Conservation (phyloP, 345 rosid species). For the Excoecaria cochinchinensis region DNA sequence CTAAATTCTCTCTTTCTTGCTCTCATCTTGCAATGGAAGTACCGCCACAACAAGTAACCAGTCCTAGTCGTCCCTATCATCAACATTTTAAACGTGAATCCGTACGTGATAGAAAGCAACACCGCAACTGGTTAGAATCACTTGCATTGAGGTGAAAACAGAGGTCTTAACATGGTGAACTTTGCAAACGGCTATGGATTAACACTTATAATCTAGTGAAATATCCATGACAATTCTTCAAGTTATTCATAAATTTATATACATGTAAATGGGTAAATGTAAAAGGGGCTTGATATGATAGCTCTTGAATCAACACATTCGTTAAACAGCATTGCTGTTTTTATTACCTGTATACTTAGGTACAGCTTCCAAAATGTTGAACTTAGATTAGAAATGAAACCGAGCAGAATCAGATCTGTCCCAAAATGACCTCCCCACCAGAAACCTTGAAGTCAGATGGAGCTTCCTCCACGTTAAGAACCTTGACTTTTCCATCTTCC, state of each 20-base stretch:
- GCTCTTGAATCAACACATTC: not conserved
- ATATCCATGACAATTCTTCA: not conserved
- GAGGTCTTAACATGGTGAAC: not conserved
- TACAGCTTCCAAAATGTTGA: not conserved
- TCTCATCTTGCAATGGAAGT: too few species aligned
- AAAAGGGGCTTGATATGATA: not conserved
- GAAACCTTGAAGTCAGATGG: conserved; percentile 90
- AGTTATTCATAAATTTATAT: not conserved
- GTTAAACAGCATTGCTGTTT: not conserved
- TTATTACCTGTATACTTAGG: not conserved
- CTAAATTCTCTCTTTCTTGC: too few species aligned
- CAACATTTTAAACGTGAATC: too few species aligned
- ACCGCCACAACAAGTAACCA: too few species aligned
- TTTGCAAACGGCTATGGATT: not conserved
- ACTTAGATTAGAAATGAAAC: not conserved
- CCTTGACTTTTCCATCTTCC: conserved; percentile 79
- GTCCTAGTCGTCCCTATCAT: too few species aligned
- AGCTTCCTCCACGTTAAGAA: conserved; percentile 74
- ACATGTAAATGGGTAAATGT: not conserved
- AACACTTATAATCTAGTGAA: not conserved
- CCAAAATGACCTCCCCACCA: conserved; percentile 71
- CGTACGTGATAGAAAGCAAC: too few species aligned
- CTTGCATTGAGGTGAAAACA: too few species aligned
- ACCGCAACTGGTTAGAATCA: too few species aligned
- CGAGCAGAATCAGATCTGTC: conserved; percentile 49